Percentiles rank a stretch among this genome's conserved stretches.
phyloP scores from a whole-genome alignment of 305 asterid species.

The Striga hermonthica region DNA sequence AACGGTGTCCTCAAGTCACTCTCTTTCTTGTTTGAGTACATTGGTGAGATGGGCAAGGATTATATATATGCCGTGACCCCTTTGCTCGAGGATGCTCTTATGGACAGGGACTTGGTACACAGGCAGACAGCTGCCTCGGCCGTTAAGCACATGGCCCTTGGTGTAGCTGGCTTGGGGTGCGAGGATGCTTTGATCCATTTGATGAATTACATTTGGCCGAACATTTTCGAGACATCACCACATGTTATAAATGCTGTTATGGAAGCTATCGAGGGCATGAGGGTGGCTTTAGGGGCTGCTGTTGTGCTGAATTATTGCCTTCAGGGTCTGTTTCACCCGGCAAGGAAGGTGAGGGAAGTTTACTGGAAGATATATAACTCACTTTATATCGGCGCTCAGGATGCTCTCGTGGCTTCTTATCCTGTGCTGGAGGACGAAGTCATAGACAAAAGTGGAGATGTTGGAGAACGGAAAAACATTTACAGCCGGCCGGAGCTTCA shows the following conservation, averaged over 20 bases:
- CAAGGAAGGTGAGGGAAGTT: slow-evolving; percentile 93
- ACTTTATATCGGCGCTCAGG: slow-evolving; percentile 87
- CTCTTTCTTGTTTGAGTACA: slow-evolving; percentile 86
- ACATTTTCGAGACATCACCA: slow-evolving; percentile 90
- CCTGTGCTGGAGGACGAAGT: slow-evolving; percentile 84
- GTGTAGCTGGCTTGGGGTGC: slow-evolving; percentile 92
- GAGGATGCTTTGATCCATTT: slow-evolving; percentile 91
- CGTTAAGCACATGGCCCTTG: slow-evolving; percentile 90
- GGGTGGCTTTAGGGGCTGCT: slow-evolving; percentile 91
- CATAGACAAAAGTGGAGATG: too few relatives aligned
- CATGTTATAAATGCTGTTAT: slow-evolving; percentile 94
- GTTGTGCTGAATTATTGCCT: slow-evolving; percentile 79
- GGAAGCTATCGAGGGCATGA: slow-evolving; percentile 98
- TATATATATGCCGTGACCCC: slow-evolving; percentile 96
- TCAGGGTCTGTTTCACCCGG: slow-evolving; percentile 97
- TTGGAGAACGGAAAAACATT: slow-evolving; percentile 46
- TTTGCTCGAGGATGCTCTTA: slow-evolving; percentile 87
- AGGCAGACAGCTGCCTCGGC: slow-evolving; percentile 97
- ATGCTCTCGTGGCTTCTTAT: slow-evolving; percentile 86
- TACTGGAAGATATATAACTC: slow-evolving; percentile 94
- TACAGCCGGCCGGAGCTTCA: slow-evolving; percentile 45
- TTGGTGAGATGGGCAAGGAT: slow-evolving; percentile 99
- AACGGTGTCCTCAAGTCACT: slow-evolving; percentile 91
- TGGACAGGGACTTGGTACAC: slow-evolving; percentile 91
- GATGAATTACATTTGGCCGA: slow-evolving; percentile 91